Conservation (phyloP, 2,329 filamentous ascomycete genomes). For the Colletotrichum australisinense region DNA sequence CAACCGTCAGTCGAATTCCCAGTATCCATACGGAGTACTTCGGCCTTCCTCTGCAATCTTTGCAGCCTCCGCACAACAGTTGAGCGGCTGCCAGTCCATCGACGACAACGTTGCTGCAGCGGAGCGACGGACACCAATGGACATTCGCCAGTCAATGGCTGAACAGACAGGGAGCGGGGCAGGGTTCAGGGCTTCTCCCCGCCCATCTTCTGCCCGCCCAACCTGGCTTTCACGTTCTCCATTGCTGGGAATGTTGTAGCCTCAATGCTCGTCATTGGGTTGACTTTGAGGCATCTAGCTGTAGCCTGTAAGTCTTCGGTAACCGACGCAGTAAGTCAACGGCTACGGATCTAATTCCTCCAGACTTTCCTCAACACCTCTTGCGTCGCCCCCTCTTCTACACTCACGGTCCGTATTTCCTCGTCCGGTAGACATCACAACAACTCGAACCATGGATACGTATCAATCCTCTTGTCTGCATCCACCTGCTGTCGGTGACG, state of each 20-base stretch:
- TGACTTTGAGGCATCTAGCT: not conserved
- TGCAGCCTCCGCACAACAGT: not conserved
- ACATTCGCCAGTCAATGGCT: not conserved
- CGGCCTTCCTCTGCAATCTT: not conserved
- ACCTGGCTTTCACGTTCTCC: not conserved
- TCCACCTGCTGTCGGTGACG: not conserved
- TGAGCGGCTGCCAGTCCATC: not conserved
- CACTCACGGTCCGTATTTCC: not conserved
- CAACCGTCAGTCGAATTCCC: not conserved
- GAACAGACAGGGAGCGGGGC: not conserved
- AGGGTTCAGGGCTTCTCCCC: constrained; percentile 17
- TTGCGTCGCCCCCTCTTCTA: not conserved
- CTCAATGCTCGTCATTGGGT: not conserved
- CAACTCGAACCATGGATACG: not conserved
- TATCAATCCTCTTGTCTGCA: not conserved
- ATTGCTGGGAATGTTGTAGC: not conserved
- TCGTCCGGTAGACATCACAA: not conserved
- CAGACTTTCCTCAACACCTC: constrained; percentile 1
- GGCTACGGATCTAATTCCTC: not conserved
- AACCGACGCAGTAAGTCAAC: too few species aligned
- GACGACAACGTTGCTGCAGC: not conserved
- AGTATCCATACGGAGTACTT: not conserved
- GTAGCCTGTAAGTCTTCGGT: not conserved
- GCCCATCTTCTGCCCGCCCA: not conserved
- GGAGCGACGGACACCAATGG: not conserved